Evolutionary conservation across 2,329 filamentous ascomycete species (phyloP).

Genomic region (Fusarium goolgardi): DNA sequence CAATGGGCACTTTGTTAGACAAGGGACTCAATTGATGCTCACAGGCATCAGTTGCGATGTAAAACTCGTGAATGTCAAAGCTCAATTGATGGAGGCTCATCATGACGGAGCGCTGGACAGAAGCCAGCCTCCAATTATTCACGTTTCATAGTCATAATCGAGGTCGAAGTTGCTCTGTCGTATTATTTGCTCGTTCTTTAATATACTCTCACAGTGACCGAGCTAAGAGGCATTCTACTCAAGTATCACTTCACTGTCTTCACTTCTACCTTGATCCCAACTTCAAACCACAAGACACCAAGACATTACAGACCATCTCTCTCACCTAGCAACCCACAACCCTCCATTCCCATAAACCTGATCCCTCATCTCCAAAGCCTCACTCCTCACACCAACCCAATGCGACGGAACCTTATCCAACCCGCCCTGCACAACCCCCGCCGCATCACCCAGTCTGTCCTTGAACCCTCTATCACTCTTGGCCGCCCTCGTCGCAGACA

Average conservation of each 20-base stretch:
- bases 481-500: slow-evolving; percentile 53
- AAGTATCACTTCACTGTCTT: background rate
- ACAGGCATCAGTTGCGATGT: background rate
- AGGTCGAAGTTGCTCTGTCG: background rate
- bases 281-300: background rate
- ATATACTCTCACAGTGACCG: background rate
- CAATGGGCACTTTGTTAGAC: no score
- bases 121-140: background rate
- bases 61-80: background rate
- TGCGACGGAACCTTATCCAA: slow-evolving; percentile 71
- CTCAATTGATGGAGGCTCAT: background rate
- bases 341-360: slow-evolving; percentile 62
- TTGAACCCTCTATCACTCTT: slow-evolving; percentile 57
- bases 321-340: slow-evolving; percentile 57
- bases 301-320: background rate
- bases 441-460: slow-evolving; percentile 61
- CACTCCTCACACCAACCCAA: slow-evolving; percentile 67
- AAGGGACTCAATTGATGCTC: background rate
- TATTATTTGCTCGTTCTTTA: background rate
- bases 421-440: slow-evolving; percentile 63
- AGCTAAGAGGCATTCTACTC: background rate
- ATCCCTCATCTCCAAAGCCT: slow-evolving; percentile 61
- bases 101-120: background rate
- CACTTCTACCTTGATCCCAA: background rate
- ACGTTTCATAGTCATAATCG: background rate